Percentiles rank a stretch among this genome's conserved stretches.
Conservation (phyloP, 148 eudicot species). For the Salicornia ramosissima region DNA sequence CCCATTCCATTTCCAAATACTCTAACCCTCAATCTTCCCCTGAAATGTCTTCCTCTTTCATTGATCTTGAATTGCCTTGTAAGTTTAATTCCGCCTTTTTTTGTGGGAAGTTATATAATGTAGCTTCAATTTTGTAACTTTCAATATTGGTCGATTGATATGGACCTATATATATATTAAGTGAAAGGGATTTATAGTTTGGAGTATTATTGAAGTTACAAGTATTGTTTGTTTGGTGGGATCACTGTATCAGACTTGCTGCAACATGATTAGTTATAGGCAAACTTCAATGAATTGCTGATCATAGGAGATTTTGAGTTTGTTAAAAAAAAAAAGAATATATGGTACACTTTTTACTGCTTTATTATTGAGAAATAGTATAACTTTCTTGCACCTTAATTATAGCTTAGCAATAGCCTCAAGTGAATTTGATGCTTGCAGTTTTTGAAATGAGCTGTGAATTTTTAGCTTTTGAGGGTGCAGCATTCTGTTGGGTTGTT, state of each 20-base stretch:
- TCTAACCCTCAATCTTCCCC: slow-evolving; percentile 64
- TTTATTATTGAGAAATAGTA: no score
- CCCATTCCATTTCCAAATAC: slow-evolving; percentile 56
- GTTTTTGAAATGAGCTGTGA: background rate
- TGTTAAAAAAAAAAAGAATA: no score
- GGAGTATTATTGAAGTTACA: background rate
- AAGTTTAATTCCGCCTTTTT: slow-evolving; percentile 8
- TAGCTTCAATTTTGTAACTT: background rate
- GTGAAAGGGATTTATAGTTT: slow-evolving; percentile 11
- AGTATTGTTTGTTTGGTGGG: background rate
- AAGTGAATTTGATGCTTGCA: background rate
- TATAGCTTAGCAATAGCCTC: background rate
- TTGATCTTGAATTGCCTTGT: slow-evolving; percentile 86
- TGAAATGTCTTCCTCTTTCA: slow-evolving; percentile 68
- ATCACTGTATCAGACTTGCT: no score
- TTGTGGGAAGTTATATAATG: background rate
- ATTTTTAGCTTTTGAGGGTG: background rate
- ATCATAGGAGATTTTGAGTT: no score
- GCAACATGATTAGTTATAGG: no score
- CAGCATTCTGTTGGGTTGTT: background rate
- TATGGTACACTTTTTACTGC: no score
- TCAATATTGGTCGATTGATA: background rate
- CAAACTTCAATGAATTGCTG: no score
- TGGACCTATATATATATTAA: background rate
- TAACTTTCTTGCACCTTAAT: no score